These are phyloP conservation scores for Pichia sporocuriosa DNA, from an alignment of 805 yeast species.

Conservation along the genomic window DNA sequence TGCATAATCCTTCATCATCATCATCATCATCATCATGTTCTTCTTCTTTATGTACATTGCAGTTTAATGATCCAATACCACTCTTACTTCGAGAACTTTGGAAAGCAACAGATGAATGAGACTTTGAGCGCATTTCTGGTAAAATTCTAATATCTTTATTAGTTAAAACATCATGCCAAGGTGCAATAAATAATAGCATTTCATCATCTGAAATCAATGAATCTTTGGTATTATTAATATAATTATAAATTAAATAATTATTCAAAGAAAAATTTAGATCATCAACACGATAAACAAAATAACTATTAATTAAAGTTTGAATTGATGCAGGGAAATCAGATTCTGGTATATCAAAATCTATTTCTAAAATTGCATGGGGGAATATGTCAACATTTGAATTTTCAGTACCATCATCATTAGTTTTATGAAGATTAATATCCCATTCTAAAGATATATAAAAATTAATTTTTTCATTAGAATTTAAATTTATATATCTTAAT, in stretches of 20 bases:
- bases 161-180: constrained; percentile 28
- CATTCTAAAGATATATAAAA: constrained; percentile 29
- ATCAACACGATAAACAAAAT: constrained; percentile 42
- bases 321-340: constrained; percentile 32
- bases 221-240: constrained; percentile 14
- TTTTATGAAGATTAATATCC: constrained; percentile 17
- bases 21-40: not conserved
- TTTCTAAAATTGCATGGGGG: constrained; percentile 44
- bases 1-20: not conserved
- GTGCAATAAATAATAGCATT: constrained; percentile 24
- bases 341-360: constrained; percentile 37
- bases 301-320: constrained; percentile 36
- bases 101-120: constrained; percentile 3
- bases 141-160: constrained; percentile 38
- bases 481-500: constrained; percentile 22
- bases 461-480: constrained; percentile 17
- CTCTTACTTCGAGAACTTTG: not conserved
- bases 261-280: constrained; percentile 28
- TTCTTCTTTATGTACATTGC: too few species aligned
- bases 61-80: too few species aligned
- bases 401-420: constrained; percentile 4
- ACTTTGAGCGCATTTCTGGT: constrained; percentile 26
- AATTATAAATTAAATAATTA: constrained; percentile 26
- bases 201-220: constrained; percentile 15
- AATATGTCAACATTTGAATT: constrained; percentile 21